These are phyloP conservation scores for Salix viminalis DNA, from an alignment of 345 rosid species.

Conservation along the genomic window DNA sequence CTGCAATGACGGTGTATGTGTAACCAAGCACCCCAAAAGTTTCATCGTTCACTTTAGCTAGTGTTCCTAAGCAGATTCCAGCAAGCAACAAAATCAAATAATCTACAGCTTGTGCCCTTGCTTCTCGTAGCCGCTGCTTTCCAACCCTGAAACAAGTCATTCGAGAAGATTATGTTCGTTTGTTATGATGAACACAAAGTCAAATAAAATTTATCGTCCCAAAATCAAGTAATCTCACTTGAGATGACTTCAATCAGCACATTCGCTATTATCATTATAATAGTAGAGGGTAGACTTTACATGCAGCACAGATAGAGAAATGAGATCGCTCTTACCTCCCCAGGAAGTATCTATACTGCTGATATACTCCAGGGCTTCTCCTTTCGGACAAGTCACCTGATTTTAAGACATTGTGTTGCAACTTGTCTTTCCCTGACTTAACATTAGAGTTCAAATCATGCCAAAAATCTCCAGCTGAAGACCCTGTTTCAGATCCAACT, in stretches of 20 bases:
- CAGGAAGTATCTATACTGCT: slow-evolving; percentile 82
- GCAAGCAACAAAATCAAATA: slow-evolving; percentile 80
- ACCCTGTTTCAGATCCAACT: slow-evolving; percentile 38
- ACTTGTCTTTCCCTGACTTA: slow-evolving; percentile 54
- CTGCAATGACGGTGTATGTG: slow-evolving; percentile 89
- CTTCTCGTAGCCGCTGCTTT: slow-evolving; percentile 90
- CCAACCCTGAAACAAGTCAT: slow-evolving; percentile 49
- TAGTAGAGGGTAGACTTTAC: not conserved
- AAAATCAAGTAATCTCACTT: not conserved
- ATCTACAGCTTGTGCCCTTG: slow-evolving; percentile 87
- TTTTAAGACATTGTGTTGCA: slow-evolving; percentile 44
- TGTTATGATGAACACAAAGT: not conserved
- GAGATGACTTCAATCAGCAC: not conserved
- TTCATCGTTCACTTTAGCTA: slow-evolving; percentile 98
- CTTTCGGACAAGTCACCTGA: slow-evolving; percentile 66
- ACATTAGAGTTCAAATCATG: slow-evolving; percentile 64
- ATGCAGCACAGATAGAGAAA: not conserved
- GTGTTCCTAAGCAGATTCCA: slow-evolving; percentile 96
- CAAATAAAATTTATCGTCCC: not conserved
- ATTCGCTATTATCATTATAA: not conserved
- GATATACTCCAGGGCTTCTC: slow-evolving; percentile 55
- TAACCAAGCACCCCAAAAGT: slow-evolving; percentile 89
- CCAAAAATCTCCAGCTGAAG: slow-evolving; percentile 86
- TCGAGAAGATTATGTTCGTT: not conserved
- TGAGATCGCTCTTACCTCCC: slow-evolving; percentile 53